Percentiles rank a stretch among this genome's conserved stretches.
Conservation (phyloP, 225 moss, liverwort and hornwort species). For the Physcomitrium patens region DNA sequence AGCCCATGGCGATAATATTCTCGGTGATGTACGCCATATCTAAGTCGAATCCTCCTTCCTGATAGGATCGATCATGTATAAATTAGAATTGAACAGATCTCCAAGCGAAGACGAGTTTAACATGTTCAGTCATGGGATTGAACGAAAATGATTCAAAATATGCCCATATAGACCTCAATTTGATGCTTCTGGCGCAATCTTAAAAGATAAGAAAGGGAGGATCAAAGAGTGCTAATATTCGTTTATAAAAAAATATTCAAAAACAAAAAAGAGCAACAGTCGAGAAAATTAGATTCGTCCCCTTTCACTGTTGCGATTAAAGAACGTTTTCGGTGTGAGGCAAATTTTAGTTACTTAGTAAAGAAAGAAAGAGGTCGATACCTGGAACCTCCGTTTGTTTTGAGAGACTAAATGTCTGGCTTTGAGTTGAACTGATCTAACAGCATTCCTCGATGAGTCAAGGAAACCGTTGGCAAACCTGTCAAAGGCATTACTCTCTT, state of each 20-base stretch:
- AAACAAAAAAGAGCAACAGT: not conserved
- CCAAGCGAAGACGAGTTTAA: not conserved
- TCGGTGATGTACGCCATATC: constrained; percentile 97
- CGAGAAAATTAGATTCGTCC: too few species aligned
- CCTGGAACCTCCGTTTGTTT: constrained; percentile 99
- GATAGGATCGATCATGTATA: constrained; percentile 4
- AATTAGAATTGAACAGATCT: not conserved
- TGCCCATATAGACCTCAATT: not conserved
- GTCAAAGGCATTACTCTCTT: constrained; percentile 79
- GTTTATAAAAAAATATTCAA: not conserved
- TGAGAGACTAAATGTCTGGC: constrained; percentile 97
- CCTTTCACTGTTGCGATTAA: too few species aligned
- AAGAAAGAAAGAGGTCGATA: constrained; percentile 31
- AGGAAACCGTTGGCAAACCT: constrained; percentile 86
- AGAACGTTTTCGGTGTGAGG: not conserved
- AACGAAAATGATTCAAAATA: not conserved
- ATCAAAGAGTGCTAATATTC: too few species aligned
- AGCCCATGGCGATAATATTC: constrained; percentile 99
- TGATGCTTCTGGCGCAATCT: not conserved
- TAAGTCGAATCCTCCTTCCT: constrained; percentile 99
- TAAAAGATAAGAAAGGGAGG: not conserved
- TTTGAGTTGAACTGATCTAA: constrained; percentile 88
- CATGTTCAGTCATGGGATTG: not conserved
- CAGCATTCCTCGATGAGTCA: constrained; percentile 85
- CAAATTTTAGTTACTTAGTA: not conserved